A percentile compares a stretch with the other conserved stretches of the same genome.
phyloP scores from a whole-genome alignment of 1,139 yeast genomes.

The Candida anutae region DNA sequence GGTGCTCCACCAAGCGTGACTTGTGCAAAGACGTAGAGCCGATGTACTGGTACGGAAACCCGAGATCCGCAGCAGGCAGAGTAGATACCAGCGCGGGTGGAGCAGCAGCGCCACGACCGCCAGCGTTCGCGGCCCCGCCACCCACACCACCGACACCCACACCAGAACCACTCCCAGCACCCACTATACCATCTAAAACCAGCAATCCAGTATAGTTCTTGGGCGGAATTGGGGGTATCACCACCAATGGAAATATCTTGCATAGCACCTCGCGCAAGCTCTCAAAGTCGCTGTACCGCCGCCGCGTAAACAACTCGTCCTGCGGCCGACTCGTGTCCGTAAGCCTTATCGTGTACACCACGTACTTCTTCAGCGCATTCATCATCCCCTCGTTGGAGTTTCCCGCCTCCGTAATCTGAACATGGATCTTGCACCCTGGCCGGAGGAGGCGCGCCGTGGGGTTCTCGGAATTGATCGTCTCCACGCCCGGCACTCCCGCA shows the following conservation, averaged over 20 bases:
- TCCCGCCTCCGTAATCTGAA: slow-evolving; percentile 67
- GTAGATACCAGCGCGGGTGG: neutral
- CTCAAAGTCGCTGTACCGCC: slow-evolving; percentile 92
- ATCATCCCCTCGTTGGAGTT: slow-evolving; percentile 64
- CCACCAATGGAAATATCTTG: slow-evolving; percentile 69
- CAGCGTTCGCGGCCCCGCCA: slow-evolving; percentile 3
- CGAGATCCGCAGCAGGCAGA: too few relatives aligned
- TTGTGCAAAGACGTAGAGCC: slow-evolving; percentile 38
- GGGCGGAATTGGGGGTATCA: slow-evolving; percentile 94
- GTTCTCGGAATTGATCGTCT: slow-evolving; percentile 30
- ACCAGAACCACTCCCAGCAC: slow-evolving; percentile 4
- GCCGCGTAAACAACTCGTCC: slow-evolving; percentile 55
- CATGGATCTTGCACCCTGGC: slow-evolving; percentile 25
- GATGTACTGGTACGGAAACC: slow-evolving; percentile 32
- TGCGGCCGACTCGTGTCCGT: slow-evolving; percentile 21
- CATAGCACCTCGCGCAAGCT: slow-evolving; percentile 62
- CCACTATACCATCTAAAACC: slow-evolving; percentile 29
- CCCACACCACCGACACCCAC: slow-evolving; percentile 6
- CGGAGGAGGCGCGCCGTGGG: slow-evolving; percentile 29
- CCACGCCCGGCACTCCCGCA: slow-evolving; percentile 13
- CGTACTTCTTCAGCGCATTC: slow-evolving; percentile 57
- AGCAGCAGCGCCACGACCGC: slow-evolving; percentile 1
- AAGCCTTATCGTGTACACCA: slow-evolving; percentile 71
- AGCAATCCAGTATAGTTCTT: slow-evolving; percentile 52
- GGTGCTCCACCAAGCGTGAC: slow-evolving; percentile 41